Evolutionary conservation across 164 flowering plant genomes (phyloP).

Genomic region (Kalanchoe fedtschenkoi): DNA sequence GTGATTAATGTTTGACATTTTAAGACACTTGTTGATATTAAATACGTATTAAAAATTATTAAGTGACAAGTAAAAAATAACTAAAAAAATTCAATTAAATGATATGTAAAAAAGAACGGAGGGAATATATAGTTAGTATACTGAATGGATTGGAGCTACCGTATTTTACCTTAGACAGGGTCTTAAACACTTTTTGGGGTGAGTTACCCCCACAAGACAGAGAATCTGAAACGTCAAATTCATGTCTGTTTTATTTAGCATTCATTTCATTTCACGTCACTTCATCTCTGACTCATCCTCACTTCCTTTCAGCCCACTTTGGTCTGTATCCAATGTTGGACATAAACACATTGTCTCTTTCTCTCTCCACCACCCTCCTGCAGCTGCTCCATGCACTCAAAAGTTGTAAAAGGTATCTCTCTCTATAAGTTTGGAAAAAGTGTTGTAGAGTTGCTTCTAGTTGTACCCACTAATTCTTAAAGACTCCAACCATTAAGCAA

Average conservation of each 20-base stretch:
- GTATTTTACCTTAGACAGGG: neutral
- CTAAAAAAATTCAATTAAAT: no score
- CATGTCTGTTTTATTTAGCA: constrained; percentile 1
- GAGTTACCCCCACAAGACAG: constrained; percentile 3
- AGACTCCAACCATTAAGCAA: constrained; percentile 2
- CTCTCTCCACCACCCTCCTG: neutral
- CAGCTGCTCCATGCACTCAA: neutral
- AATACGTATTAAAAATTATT: no score
- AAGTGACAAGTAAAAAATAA: no score
- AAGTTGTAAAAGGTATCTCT: neutral
- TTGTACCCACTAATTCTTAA: neutral
- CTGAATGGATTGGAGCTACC: neutral
- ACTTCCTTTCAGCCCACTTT: constrained; percentile 3
- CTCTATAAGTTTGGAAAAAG: neutral
- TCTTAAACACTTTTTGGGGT: neutral
- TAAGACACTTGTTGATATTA: no score
- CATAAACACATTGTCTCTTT: neutral
- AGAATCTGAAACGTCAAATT: constrained; percentile 5
- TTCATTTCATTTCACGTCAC: constrained; percentile 6
- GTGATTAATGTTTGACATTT: no score
- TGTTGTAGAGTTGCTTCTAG: neutral
- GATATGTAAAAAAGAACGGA: neutral
- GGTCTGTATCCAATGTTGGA: neutral
- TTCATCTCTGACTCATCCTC: constrained; percentile 4
- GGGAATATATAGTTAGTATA: neutral